Percentiles rank a stretch among this genome's conserved stretches.
phyloP scores from a whole-genome alignment of 2,329 filamentous ascomycete species.

The Aphanoascus verrucosus region DNA sequence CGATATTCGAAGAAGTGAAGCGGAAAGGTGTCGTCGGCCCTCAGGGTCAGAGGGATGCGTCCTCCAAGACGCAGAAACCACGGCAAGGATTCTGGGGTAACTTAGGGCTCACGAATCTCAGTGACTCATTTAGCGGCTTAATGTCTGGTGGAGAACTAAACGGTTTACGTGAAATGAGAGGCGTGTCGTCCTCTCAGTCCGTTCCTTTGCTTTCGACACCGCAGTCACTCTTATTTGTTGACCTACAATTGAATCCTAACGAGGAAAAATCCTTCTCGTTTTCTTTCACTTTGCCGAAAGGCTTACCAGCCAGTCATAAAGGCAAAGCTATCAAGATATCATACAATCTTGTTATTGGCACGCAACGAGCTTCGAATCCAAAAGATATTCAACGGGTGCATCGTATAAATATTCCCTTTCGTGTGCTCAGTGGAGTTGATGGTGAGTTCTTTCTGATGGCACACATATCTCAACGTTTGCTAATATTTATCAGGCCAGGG shows the following conservation, averaged over 20 bases:
- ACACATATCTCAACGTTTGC: neutral
- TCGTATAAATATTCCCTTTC: conserved; percentile 85
- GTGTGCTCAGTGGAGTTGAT: conserved; percentile 87
- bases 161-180: conserved; percentile 91
- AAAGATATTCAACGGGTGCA: conserved; percentile 71
- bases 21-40: conserved; percentile 81
- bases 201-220: conserved; percentile 89
- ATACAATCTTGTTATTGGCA: conserved; percentile 84
- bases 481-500: conserved; percentile 47
- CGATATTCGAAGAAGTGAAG: conserved; percentile 90
- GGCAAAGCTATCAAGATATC: conserved; percentile 89
- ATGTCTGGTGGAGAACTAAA: conserved; percentile 80
- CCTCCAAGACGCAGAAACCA: conserved; percentile 52
- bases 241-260: conserved; percentile 74
- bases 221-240: conserved; percentile 91
- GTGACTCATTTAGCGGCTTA: conserved; percentile 76
- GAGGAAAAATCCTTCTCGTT: conserved; percentile 85
- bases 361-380: conserved; percentile 68
- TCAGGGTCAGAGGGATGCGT: conserved; percentile 67
- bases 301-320: conserved; percentile 80
- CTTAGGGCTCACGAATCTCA: conserved; percentile 79
- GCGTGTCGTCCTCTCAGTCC: conserved; percentile 70
- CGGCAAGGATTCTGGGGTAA: conserved; percentile 69
- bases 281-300: conserved; percentile 71
- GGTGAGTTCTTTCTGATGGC: conserved; percentile 32